Evolutionary conservation across 345 rosid species (phyloP).

Genomic region (Brassica napus): Da-Ae NC_063434.1:8258501-8259000

Average conservation of each 20-base stretch:
- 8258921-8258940: constrained; percentile 62
- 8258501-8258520: neutral
- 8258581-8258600: constrained; percentile 89
- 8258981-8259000: constrained; percentile 66
- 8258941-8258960: constrained; percentile 70
- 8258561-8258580: constrained; percentile 75
- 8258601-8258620: constrained; percentile 85
- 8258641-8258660: constrained; percentile 86
- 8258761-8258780: neutral
- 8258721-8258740: constrained; percentile 45
- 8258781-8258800: constrained; percentile 18
- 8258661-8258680: constrained; percentile 57
- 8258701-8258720: constrained; percentile 47
- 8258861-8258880: constrained; percentile 41
- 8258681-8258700: constrained; percentile 47
- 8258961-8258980: constrained; percentile 73
- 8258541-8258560: constrained; percentile 82
- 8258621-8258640: constrained; percentile 97
- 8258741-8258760: neutral
- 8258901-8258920: constrained; percentile 72
- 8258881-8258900: constrained; percentile 45
- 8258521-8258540: constrained; percentile 7
- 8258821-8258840: constrained; percentile 53
- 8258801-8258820: constrained; percentile 28
- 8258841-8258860: constrained; percentile 48